These are phyloP conservation scores for Entoloma clypeatum DNA, from an alignment of 1,284 basidiomycete species.

Conservation along the genomic window DNA sequence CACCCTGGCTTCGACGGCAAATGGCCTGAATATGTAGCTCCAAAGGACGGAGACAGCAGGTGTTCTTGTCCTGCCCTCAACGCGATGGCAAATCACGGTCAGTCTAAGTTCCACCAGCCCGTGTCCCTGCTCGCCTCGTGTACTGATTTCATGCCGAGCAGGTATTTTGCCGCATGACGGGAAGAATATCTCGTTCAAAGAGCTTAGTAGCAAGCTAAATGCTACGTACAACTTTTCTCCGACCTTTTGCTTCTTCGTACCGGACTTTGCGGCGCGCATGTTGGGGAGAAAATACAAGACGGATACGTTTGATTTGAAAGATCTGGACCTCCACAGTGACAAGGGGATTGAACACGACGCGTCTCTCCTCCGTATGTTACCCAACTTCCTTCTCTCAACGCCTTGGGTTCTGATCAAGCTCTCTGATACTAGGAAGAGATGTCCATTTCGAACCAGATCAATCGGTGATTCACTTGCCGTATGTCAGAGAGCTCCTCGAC, in stretches of 20 bases:
- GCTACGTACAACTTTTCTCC: constrained; percentile 66
- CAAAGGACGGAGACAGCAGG: constrained; percentile 60
- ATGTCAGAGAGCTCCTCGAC: constrained; percentile 55
- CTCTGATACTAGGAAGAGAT: constrained; percentile 51
- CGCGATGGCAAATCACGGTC: constrained; percentile 43
- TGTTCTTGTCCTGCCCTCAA: constrained; percentile 70
- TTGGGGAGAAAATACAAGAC: constrained; percentile 51
- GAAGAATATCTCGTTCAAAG: constrained; percentile 60
- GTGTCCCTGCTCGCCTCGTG: background rate
- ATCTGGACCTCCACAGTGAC: constrained; percentile 70
- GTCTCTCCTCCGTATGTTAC: constrained; percentile 60
- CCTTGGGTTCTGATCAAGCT: background rate
- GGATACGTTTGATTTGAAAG: constrained; percentile 60
- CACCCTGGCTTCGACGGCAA: constrained; percentile 56
- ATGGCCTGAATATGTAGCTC: constrained; percentile 64
- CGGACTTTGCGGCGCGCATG: constrained; percentile 54
- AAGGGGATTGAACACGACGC: constrained; percentile 77
- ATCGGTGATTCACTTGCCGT: constrained; percentile 41
- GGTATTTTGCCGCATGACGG: constrained; percentile 68
- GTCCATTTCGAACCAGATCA: constrained; percentile 48
- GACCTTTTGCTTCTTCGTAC: constrained; percentile 61
- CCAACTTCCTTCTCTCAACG: constrained; percentile 2
- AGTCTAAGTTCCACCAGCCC: background rate
- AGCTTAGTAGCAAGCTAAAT: constrained; percentile 45
- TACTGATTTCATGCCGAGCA: constrained; percentile 24